phyloP scores from a whole-genome alignment of 768 basidiomycete species.

The Tricholoma sp. region DNA sequence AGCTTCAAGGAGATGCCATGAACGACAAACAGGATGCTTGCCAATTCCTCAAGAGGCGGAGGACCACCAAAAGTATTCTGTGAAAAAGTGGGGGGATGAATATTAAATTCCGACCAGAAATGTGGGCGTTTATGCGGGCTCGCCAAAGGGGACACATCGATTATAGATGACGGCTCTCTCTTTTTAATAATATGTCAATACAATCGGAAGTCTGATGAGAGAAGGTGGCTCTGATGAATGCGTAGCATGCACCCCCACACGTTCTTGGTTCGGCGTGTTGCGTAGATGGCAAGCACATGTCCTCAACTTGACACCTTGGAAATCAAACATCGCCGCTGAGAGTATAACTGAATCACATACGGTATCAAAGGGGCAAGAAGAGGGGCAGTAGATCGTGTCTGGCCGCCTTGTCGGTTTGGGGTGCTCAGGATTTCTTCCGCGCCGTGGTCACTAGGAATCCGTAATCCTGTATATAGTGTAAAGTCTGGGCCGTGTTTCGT shows the following conservation, averaged over 20 bases:
- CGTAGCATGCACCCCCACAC: not conserved
- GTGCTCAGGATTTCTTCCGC: not conserved
- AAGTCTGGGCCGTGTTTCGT: not conserved
- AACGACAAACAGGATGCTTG: not conserved
- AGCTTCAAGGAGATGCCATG: not conserved
- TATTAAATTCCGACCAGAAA: not conserved
- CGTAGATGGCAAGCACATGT: not conserved
- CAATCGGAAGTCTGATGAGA: not conserved
- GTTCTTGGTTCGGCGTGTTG: not conserved
- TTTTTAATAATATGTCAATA: not conserved
- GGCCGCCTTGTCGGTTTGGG: not conserved
- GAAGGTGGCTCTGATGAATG: not conserved
- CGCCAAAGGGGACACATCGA: not conserved
- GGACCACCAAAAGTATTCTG: not conserved
- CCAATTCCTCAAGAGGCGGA: not conserved
- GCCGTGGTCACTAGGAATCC: too few relatives aligned
- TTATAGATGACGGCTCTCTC: not conserved
- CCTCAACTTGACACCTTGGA: not conserved
- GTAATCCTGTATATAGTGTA: not conserved
- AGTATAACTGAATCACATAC: not conserved
- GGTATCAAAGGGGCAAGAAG: not conserved
- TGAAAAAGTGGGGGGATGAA: not conserved
- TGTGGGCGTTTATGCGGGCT: not conserved
- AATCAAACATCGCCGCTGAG: not conserved
- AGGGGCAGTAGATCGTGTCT: not conserved